Conservation (phyloP, 768 basidiomycete species). For the Collybiopsis luxurians region DNA sequence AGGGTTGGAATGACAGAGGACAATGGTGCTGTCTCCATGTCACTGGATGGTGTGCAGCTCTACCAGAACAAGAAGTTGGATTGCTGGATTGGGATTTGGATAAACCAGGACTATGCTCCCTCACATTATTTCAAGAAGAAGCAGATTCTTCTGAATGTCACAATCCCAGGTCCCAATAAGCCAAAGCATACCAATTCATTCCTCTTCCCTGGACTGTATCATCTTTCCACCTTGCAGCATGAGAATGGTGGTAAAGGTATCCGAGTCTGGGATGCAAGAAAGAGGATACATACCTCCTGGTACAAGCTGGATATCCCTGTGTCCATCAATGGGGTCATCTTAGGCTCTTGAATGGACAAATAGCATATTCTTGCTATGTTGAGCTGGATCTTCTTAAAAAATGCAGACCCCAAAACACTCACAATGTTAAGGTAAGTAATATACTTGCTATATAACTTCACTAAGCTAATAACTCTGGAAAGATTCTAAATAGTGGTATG, state of each 20-base stretch:
- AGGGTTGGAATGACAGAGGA: slow-evolving; percentile 8
- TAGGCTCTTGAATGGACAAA: too few relatives aligned
- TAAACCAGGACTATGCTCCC: slow-evolving; percentile 29
- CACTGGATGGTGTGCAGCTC: slow-evolving; percentile 40
- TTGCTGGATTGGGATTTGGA: slow-evolving; percentile 35
- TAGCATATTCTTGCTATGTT: too few relatives aligned
- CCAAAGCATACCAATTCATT: slow-evolving; percentile 28
- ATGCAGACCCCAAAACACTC: too few relatives aligned
- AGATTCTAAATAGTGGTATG: too few relatives aligned
- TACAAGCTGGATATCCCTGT: too few relatives aligned
- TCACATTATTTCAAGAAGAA: slow-evolving; percentile 24
- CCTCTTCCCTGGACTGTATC: slow-evolving; percentile 28
- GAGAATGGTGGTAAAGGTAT: slow-evolving; percentile 14
- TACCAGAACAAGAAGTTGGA: slow-evolving; percentile 31
- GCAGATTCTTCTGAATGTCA: slow-evolving; percentile 24
- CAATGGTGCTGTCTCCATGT: slow-evolving; percentile 32
- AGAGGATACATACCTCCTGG: neutral
- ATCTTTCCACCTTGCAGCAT: slow-evolving; percentile 19
- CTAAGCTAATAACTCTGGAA: too few relatives aligned
- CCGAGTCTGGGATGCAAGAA: slow-evolving; percentile 20
- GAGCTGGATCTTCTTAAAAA: too few relatives aligned
- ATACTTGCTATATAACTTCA: too few relatives aligned
- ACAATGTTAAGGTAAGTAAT: too few relatives aligned
- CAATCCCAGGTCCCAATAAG: slow-evolving; percentile 34
- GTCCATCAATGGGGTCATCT: too few relatives aligned